Evolutionary conservation across 805 yeast genomes (phyloP).

Genomic region (Kodamaea restingae): DNA sequence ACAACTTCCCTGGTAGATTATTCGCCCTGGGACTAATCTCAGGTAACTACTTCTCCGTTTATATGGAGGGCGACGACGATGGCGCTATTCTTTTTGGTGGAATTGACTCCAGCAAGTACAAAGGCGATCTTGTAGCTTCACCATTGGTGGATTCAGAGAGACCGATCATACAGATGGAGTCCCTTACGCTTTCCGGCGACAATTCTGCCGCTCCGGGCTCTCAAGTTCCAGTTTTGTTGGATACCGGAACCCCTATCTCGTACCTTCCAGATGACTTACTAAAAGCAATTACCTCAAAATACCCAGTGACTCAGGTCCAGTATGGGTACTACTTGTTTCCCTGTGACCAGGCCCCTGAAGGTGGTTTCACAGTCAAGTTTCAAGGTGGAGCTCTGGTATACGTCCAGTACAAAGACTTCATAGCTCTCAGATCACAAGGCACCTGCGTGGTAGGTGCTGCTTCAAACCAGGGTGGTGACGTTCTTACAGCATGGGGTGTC

Average conservation of each 20-base stretch:
- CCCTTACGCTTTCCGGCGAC: background rate
- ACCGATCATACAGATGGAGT: background rate
- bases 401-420: conserved; percentile 3
- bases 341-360: conserved; percentile 4
- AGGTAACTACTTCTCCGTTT: conserved; percentile 58
- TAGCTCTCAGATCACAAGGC: background rate
- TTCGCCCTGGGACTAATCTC: conserved; percentile 53
- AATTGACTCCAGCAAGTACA: conserved; percentile 26
- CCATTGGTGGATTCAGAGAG: background rate
- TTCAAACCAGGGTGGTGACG: too few relatives aligned
- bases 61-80: conserved; percentile 40
- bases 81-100: conserved; percentile 45
- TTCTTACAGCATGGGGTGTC: conserved; percentile 18
- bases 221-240: background rate
- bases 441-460: background rate
- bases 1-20: conserved; percentile 66
- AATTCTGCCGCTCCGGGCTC: background rate
- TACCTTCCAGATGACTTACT: conserved; percentile 4
- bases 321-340: background rate
- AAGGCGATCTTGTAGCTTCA: conserved; percentile 12
- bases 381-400: conserved; percentile 4
- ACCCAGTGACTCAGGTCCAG: background rate
- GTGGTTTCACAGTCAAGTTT: conserved; percentile 4
- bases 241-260: conserved; percentile 2
- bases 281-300: background rate